phyloP scores from a whole-genome alignment of 495 filamentous ascomycete species.

The Sordaria brevicollis region DNA sequence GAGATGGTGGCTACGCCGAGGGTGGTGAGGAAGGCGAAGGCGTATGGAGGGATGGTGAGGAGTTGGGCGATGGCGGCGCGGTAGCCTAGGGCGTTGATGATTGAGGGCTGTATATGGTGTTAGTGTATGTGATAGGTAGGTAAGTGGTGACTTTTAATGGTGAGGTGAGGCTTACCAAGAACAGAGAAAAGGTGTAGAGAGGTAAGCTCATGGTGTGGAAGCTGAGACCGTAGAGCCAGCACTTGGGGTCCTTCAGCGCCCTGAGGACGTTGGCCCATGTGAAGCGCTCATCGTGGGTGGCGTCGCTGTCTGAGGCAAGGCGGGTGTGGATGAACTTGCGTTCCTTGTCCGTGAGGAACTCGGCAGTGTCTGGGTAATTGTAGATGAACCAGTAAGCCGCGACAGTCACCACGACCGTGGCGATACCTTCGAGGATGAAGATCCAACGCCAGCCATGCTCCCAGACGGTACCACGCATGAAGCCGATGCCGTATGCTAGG shows the following conservation, averaged over 20 bases:
- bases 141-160: background rate
- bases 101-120: slow-evolving; percentile 44
- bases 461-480: slow-evolving; percentile 55
- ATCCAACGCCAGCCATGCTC: slow-evolving; percentile 76
- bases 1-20: slow-evolving; percentile 48
- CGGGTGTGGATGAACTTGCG: slow-evolving; percentile 48
- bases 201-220: slow-evolving; percentile 70
- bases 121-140: background rate
- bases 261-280: slow-evolving; percentile 51
- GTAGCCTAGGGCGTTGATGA: slow-evolving; percentile 61
- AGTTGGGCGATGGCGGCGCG: slow-evolving; percentile 57
- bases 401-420: slow-evolving; percentile 53
- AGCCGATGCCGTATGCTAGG: slow-evolving; percentile 51
- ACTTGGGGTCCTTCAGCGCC: slow-evolving; percentile 62
- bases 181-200: slow-evolving; percentile 69
- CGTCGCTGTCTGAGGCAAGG: slow-evolving; percentile 50
- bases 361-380: slow-evolving; percentile 60
- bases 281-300: slow-evolving; percentile 52
- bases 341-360: slow-evolving; percentile 57
- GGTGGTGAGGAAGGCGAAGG: slow-evolving; percentile 50
- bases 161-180: slow-evolving; percentile 41
- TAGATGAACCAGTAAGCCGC: slow-evolving; percentile 60
- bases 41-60: slow-evolving; percentile 61
- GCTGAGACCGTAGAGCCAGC: slow-evolving; percentile 61
- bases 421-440: slow-evolving; percentile 66